Evolutionary conservation across 257 asterid genomes (phyloP), one percentile per base, ranked within the genome.

Genomic region (Avicennia marina): DNA sequence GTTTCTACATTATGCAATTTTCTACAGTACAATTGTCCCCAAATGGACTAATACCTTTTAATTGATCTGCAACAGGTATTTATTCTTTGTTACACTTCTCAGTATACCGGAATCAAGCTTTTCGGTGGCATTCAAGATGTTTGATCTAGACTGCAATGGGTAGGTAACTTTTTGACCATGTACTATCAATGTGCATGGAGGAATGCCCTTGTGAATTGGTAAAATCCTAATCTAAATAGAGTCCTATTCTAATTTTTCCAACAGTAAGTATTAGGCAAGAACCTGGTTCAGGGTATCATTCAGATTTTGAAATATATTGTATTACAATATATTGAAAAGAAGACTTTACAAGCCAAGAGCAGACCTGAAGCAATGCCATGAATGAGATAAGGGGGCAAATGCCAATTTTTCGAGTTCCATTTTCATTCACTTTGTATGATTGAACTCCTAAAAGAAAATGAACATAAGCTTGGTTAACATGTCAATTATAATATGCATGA

Each of bases 101-200:
- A 76, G 97, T 63, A 81, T 89, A 69, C 97, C 97, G 5, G 97
- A 86, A 73, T 78, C 94, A 62, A 84, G 95, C 77, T 89, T 81
- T 68, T 89, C 94, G 2, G 93, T 86, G 79, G 84, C 94, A 58
- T 89, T 89, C 83, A 86, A 86, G 81, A 89, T 89, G 95, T 89
- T 89, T 76, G 97, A 89, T 63, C 90, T 74, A 48, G 94, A 86
- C 75, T 73, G 84, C 72, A 78, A 75, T 43, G 84, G 86, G 97
- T 89, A 75, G 31, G 87, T 71, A 41, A 53, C 61, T 50, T 11
- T 67, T 50, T 65, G 34, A 65, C 8, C 13, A 21, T 69, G 70
- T 43, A 31, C 60, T 17, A 44, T 70, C 31, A 56, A 31, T 72
- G 36, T 50, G 56, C 64, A 32, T 19, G 2, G 58, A 24, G 32